Base-by-base conservation (phyloP, 2,329 filamentous ascomycete species). In the Hymenoscyphus albidus region DNA sequence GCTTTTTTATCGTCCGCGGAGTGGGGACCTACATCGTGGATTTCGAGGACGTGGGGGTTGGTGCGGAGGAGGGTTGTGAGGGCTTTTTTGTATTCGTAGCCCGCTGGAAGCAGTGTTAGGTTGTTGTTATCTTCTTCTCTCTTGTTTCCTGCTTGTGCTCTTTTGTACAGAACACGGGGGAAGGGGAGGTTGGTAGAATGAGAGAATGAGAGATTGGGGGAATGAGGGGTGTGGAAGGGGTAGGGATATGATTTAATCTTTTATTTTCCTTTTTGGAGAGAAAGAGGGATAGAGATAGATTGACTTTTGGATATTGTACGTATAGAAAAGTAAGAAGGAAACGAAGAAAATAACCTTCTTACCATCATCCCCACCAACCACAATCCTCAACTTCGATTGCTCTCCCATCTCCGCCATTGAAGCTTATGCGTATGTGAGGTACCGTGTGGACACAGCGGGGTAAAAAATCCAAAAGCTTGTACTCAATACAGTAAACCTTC, bases 61-160 rank as follows among this genome's bases (percentile, higher is more conserved):
- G 84, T 80, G 69, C 88, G 82, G 66, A 96, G 85, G 74, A 92
- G 88, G 61, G 82, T 80, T 75, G 91, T 91, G 79, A 96, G 88
- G 70, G 86, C 85, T 75, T 88, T 85, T 78, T 94, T 95, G 85
- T 95, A 95, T 70, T 79, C 80, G 72, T 90, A 83, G 74, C 92
- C 92, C 27, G 72, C 72, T 70, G 58, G 13, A 44, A 5, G 7
- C 32, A 35, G 7, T 35, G 32, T 35, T 35, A 35, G 32, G 5
- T 35, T 35, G 5, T 5, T 35, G 32, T 5, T 35, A 5, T 35
- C 2, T 35, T 35, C 32, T 35, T 35, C 7, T 35, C 7, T 35
- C 5, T 5, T 35, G 5, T 9, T 35, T 35, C 32, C 7, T 35
- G 7, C 32, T 35, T 35, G 32, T 35, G 32, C 1, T 35, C 7